Conservation (phyloP, 163 green algal genomes). For the Picocystis sp. region DNA sequence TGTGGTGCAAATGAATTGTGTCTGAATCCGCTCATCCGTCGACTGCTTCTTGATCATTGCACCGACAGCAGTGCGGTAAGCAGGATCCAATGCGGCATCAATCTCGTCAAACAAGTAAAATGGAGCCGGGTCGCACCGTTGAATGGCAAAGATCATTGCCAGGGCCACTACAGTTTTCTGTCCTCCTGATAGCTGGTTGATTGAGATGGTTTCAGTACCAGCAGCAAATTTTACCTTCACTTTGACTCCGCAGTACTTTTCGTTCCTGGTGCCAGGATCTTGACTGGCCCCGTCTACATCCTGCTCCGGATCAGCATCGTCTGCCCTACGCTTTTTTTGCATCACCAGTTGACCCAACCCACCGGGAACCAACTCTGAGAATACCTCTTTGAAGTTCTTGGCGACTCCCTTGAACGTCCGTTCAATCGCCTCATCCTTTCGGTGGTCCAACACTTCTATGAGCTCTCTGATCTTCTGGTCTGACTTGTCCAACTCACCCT, state of each 20-base stretch:
- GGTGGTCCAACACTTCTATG: slow-evolving; percentile 74
- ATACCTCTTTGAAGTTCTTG: slow-evolving; percentile 90
- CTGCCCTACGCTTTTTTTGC: slow-evolving; percentile 32
- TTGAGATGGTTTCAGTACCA: slow-evolving; percentile 56
- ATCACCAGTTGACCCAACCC: slow-evolving; percentile 74
- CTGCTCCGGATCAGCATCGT: slow-evolving; percentile 21
- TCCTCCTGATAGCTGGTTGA: slow-evolving; percentile 83
- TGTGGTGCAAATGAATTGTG: slow-evolving; percentile 95
- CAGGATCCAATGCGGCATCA: slow-evolving; percentile 87
- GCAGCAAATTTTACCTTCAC: slow-evolving; percentile 59
- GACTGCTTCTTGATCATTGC: slow-evolving; percentile 65
- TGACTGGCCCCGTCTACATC: slow-evolving; percentile 7
- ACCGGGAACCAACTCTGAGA: slow-evolving; percentile 55
- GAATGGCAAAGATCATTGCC: slow-evolving; percentile 94
- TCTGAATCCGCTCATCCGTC: slow-evolving; percentile 36
- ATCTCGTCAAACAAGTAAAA: slow-evolving; percentile 99
- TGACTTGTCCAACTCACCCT: slow-evolving; percentile 29
- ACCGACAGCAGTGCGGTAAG: slow-evolving; percentile 52
- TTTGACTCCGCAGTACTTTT: slow-evolving; percentile 79
- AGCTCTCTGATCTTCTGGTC: slow-evolving; percentile 80
- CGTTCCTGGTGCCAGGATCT: slow-evolving; percentile 20
- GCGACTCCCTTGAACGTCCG: slow-evolving; percentile 90
- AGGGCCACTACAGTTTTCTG: slow-evolving; percentile 95
- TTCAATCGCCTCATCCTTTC: slow-evolving; percentile 93
- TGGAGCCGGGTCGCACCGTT: slow-evolving; percentile 42